Conservation (phyloP, 345 rosid genomes). For the Hibiscus trionum region DNA sequence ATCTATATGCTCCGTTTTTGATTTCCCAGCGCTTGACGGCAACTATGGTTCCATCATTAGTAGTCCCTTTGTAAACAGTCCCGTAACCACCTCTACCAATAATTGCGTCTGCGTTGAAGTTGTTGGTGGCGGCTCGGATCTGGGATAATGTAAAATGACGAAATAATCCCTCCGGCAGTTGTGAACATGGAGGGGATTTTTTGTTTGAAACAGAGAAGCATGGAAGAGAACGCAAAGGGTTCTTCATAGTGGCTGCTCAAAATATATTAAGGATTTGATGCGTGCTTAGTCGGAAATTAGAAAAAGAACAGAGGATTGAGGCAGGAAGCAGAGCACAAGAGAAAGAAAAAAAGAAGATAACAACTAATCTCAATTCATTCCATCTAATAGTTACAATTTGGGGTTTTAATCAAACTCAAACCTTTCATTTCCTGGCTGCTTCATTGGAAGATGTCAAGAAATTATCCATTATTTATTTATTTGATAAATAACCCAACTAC, state of each 20-base stretch:
- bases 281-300: too few relatives aligned
- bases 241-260: not conserved
- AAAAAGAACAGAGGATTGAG: too few relatives aligned
- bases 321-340: too few relatives aligned
- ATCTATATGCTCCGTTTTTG: too few relatives aligned
- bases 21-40: not conserved
- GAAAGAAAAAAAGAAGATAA: too few relatives aligned
- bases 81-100: not conserved
- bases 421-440: not conserved
- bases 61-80: not conserved
- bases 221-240: not conserved
- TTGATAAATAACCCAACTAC: not conserved
- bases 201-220: not conserved
- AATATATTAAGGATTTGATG: not conserved
- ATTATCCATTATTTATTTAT: not conserved
- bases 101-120: not conserved
- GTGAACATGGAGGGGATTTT: not conserved
- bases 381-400: too few relatives aligned
- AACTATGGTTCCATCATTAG: conserved; percentile 1
- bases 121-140: conserved; percentile 4
- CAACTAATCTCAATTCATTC: too few relatives aligned
- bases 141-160: not conserved
- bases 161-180: not conserved
- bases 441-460: not conserved
- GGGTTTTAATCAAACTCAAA: not conserved